A percentile compares a stretch with the other conserved stretches of the same genome.
Evolutionary conservation across 2,329 filamentous ascomycete genomes (phyloP).

Genomic region (Diplodia scrobiculata): DNA sequence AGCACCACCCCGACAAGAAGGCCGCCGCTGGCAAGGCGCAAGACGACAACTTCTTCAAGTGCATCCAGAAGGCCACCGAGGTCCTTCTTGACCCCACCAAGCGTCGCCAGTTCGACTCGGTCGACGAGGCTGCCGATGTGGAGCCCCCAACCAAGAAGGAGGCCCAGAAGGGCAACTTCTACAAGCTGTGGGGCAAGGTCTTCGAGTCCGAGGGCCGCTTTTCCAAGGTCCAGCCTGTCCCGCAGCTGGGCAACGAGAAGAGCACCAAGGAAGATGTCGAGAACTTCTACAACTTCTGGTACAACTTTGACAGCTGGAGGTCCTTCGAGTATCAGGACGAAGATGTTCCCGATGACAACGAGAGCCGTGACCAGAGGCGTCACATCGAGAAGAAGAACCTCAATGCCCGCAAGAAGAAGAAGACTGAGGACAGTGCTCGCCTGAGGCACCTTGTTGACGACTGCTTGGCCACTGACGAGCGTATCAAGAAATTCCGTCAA

Average conservation of each 20-base stretch:
- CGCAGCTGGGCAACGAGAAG: conserved; percentile 79
- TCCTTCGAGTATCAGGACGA: conserved; percentile 98
- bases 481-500: conserved; percentile 96
- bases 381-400: conserved; percentile 98
- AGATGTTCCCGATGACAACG: conserved; percentile 97
- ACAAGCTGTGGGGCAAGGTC: conserved; percentile 88
- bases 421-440: conserved; percentile 93
- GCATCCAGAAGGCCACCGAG: conserved; percentile 97
- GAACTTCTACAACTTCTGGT: conserved; percentile 99
- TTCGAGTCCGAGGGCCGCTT: conserved; percentile 94
- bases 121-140: conserved; percentile 90
- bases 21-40: conserved; percentile 83
- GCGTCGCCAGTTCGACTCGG: conserved; percentile 93
- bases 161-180: conserved; percentile 81
- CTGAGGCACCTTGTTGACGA: conserved; percentile 89
- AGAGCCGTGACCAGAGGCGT: conserved; percentile 98
- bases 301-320: conserved; percentile 98
- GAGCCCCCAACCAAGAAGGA: conserved; percentile 93
- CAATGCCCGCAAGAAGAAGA: conserved; percentile 98
- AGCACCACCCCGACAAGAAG: conserved; percentile 99
- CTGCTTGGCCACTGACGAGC: conserved; percentile 79
- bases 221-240: conserved; percentile 87
- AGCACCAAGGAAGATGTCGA: conserved; percentile 88
- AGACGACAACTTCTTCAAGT: conserved; percentile 99
- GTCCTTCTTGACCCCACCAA: conserved; percentile 88